Conservation (phyloP, 2,329 filamentous ascomycete genomes). For the Aspergillus amoenus region DNA sequence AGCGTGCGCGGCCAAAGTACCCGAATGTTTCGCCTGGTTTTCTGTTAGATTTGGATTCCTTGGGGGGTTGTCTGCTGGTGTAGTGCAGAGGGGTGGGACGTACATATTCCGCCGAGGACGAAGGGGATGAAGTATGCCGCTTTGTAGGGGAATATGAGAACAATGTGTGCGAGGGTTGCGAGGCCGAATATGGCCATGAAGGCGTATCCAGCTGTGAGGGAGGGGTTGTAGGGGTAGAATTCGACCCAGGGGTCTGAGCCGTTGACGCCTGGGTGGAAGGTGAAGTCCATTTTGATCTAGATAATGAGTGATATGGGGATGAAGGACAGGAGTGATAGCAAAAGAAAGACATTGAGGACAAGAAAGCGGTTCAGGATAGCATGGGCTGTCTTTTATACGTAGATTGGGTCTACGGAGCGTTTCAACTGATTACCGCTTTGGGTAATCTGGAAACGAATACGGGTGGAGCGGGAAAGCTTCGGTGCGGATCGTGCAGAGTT, state of each 20-base stretch:
- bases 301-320: too few relatives aligned
- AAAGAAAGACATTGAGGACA: neutral
- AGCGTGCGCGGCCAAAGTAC: constrained; percentile 38
- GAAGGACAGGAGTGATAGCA: neutral
- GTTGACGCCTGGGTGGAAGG: constrained; percentile 30
- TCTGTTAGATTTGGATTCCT: neutral
- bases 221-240: constrained; percentile 39
- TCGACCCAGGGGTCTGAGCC: constrained; percentile 33
- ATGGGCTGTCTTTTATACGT: constrained; percentile 2
- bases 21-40: constrained; percentile 33
- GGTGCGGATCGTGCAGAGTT: neutral
- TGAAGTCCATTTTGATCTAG: constrained; percentile 28
- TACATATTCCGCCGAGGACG: constrained; percentile 39
- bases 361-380: neutral
- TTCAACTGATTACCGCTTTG: constrained; percentile 17
- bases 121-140: constrained; percentile 40
- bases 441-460: constrained; percentile 32
- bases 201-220: constrained; percentile 33
- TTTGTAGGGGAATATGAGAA: constrained; percentile 30
- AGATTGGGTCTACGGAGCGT: neutral
- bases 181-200: constrained; percentile 38
- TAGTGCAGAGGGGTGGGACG: constrained; percentile 4
- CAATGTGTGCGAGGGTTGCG: constrained; percentile 28
- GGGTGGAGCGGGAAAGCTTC: constrained; percentile 18
- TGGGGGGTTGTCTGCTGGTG: neutral